Evolutionary conservation across 148 eudicot species (phyloP).

Genomic region (Chenopodium album): DNA sequence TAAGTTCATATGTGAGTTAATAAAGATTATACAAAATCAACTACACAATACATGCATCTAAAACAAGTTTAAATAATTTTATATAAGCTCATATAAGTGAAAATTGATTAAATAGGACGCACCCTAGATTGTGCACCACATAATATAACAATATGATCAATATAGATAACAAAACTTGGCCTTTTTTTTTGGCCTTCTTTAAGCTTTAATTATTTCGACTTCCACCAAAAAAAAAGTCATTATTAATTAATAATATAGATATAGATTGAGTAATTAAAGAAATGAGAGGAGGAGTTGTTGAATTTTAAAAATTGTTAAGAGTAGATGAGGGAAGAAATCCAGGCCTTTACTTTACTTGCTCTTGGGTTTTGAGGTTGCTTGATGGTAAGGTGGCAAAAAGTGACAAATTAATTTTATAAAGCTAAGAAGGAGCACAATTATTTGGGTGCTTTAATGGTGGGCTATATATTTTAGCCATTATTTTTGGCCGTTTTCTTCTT

Average conservation of each 20-base stretch:
- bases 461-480: constrained; percentile 15
- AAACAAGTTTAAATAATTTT: no score
- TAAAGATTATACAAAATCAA: no score
- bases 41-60: no score
- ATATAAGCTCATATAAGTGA: no score
- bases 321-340: neutral
- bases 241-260: neutral
- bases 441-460: constrained; percentile 17
- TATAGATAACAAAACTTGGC: no score
- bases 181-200: neutral
- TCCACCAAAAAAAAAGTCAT: neutral
- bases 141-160: neutral
- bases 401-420: constrained; percentile 1
- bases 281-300: neutral
- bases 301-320: neutral
- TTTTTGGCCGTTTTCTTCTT: constrained; percentile 24
- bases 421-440: constrained; percentile 10
- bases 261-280: neutral
- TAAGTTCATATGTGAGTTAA: no score
- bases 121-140: neutral
- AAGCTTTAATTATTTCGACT: constrained; percentile 5
- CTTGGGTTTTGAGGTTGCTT: constrained; percentile 6
- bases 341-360: neutral
- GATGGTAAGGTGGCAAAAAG: constrained; percentile 30
- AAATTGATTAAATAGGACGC: no score